These are phyloP conservation scores for Boletus reticulatus DNA, from an alignment of 768 basidiomycete species.

Conservation along the genomic window DNA sequence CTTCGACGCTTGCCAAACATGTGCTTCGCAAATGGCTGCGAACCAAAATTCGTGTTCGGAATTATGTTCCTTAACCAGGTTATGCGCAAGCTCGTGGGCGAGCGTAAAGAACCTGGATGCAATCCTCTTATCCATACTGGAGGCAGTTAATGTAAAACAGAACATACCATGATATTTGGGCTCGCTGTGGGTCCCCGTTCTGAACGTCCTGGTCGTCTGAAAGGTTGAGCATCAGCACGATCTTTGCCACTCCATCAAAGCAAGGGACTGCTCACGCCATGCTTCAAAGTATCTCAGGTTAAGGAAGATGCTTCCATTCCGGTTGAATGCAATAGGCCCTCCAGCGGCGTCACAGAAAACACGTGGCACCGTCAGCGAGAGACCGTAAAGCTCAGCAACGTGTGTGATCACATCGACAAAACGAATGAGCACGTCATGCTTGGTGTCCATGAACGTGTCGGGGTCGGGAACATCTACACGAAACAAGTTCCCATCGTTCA, in stretches of 20 bases:
- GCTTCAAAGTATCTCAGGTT: constrained; percentile 80
- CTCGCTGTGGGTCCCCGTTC: not conserved
- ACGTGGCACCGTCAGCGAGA: constrained; percentile 70
- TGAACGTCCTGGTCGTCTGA: constrained; percentile 1
- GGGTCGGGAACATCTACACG: constrained; percentile 12
- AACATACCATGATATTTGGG: not conserved
- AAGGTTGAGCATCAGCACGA: no score
- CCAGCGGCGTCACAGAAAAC: constrained; percentile 81
- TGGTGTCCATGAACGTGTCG: constrained; percentile 44
- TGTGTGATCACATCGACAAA: constrained; percentile 68
- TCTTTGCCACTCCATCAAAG: not conserved
- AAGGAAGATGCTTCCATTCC: constrained; percentile 79
- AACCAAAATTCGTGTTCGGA: not conserved
- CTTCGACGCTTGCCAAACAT: no score
- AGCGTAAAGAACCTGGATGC: not conserved
- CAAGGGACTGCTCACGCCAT: constrained; percentile 61
- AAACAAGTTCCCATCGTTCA: no score
- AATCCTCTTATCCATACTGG: not conserved
- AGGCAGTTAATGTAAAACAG: no score
- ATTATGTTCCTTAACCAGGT: not conserved
- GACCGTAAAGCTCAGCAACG: constrained; percentile 66
- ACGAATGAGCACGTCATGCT: constrained; percentile 53
- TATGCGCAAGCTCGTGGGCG: not conserved
- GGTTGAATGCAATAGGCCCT: constrained; percentile 87
- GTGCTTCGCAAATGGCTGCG: not conserved